Conservation (phyloP, 163 green algal genomes). For the Scenedesmus sp. region DNA sequence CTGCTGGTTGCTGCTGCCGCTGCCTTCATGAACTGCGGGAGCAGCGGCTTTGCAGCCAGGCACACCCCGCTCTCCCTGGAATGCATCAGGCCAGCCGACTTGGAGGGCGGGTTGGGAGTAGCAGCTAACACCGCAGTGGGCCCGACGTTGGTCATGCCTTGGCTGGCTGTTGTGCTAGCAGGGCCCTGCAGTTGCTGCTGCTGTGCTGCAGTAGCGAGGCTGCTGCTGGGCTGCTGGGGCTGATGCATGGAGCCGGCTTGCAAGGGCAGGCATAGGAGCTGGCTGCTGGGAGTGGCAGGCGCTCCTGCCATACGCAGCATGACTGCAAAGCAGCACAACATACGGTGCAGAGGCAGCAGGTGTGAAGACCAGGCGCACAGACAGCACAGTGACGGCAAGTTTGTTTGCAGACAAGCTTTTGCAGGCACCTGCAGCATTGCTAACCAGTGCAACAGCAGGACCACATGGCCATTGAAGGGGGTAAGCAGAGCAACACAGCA, state of each 20-base stretch:
- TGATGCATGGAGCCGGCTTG: neutral
- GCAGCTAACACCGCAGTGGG: neutral
- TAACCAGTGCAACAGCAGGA: too few species aligned
- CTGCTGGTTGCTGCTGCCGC: slow-evolving; percentile 1
- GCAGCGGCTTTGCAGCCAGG: slow-evolving; percentile 37
- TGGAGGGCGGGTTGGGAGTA: neutral
- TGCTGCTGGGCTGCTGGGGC: slow-evolving; percentile 14
- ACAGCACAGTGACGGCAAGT: too few species aligned
- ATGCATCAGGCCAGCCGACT: neutral
- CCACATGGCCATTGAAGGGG: too few species aligned
- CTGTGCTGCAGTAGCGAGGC: neutral
- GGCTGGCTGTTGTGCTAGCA: neutral
- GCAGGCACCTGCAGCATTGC: too few species aligned
- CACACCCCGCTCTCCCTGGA: neutral
- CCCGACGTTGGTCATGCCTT: neutral
- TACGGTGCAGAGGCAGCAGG: neutral
- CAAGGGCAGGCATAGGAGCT: slow-evolving; percentile 7
- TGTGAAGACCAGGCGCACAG: neutral
- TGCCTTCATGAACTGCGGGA: slow-evolving; percentile 48
- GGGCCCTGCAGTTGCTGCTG: neutral
- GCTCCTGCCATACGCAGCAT: neutral
- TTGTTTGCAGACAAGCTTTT: too few species aligned
- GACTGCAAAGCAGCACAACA: neutral
- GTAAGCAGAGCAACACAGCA: too few species aligned
- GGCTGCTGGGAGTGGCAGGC: slow-evolving; percentile 10